Conservation (phyloP, 2,329 filamentous ascomycete species). For the Phaeosphaeria sp. region DNA sequence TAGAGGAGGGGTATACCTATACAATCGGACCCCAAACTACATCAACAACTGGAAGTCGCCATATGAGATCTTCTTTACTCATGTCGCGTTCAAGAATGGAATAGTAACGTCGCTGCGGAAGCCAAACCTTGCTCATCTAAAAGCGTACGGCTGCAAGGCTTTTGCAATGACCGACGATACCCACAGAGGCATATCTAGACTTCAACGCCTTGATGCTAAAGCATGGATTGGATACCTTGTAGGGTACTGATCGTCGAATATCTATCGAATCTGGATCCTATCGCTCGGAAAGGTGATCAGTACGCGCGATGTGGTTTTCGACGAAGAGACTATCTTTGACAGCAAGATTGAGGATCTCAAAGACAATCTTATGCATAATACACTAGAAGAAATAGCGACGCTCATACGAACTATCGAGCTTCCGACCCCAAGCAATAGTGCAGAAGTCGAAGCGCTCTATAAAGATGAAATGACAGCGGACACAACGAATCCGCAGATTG, state of each 20-base stretch:
- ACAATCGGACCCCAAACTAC: slow-evolving; percentile 11
- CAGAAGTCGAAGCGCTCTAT: slow-evolving; percentile 2
- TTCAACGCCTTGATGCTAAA: slow-evolving; percentile 7
- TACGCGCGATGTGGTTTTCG: slow-evolving; percentile 6
- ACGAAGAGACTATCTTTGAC: slow-evolving; percentile 9
- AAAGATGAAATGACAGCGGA: slow-evolving; percentile 4
- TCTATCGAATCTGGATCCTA: slow-evolving; percentile 9
- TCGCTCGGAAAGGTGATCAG: slow-evolving; percentile 8
- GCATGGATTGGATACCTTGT: slow-evolving; percentile 13
- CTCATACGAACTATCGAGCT: slow-evolving; percentile 3
- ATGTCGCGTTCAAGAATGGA: not conserved
- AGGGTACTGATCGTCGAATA: slow-evolving; percentile 8
- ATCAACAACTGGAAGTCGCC: slow-evolving; percentile 7
- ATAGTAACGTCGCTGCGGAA: slow-evolving; percentile 1
- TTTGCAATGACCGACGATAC: slow-evolving; percentile 8
- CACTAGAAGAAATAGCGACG: slow-evolving; percentile 6
- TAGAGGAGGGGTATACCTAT: slow-evolving; percentile 10
- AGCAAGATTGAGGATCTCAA: slow-evolving; percentile 11
- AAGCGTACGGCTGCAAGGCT: slow-evolving; percentile 11
- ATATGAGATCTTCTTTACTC: slow-evolving; percentile 13
- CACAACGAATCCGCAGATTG: not conserved
- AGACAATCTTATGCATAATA: slow-evolving; percentile 13
- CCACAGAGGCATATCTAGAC: not conserved
- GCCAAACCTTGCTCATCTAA: slow-evolving; percentile 7
- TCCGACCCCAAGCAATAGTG: not conserved